phyloP scores from a whole-genome alignment of 176 grass and related monocot genomes.

The Coix lacrymajobi region DNA sequence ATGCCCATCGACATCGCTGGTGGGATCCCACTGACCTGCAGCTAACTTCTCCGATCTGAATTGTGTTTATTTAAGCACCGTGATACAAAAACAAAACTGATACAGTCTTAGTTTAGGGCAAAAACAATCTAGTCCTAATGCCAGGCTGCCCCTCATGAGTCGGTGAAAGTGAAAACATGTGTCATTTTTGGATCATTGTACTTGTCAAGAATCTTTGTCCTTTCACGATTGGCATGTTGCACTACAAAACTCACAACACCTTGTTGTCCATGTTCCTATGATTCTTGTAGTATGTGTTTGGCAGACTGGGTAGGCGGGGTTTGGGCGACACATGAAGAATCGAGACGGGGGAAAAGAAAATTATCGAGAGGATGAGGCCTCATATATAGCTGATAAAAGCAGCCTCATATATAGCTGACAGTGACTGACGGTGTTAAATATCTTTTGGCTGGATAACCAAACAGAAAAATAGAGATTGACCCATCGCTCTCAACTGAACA shows the following conservation, averaged over 20 bases:
- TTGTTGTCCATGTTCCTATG: not conserved
- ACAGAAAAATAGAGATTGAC: no score
- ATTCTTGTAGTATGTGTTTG: no score
- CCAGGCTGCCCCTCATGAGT: not conserved
- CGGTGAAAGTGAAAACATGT: not conserved
- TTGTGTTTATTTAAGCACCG: not conserved
- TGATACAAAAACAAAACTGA: not conserved
- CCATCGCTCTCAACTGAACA: no score
- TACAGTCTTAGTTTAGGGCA: not conserved
- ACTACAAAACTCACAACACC: not conserved
- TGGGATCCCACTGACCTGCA: not conserved
- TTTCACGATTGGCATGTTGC: not conserved
- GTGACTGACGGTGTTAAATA: no score
- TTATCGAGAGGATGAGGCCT: no score
- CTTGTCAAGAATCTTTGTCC: conserved; percentile 14
- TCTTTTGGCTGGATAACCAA: no score
- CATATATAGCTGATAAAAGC: no score
- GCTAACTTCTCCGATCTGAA: not conserved
- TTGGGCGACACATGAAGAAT: no score
- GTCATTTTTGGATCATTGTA: not conserved
- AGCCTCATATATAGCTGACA: no score
- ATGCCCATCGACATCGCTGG: not conserved
- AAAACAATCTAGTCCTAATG: not conserved
- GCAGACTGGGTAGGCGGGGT: no score
- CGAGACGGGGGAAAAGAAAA: no score